phyloP scores from a whole-genome alignment of 2,329 filamentous ascomycete genomes.

The Fusarium beomiforme region DNA sequence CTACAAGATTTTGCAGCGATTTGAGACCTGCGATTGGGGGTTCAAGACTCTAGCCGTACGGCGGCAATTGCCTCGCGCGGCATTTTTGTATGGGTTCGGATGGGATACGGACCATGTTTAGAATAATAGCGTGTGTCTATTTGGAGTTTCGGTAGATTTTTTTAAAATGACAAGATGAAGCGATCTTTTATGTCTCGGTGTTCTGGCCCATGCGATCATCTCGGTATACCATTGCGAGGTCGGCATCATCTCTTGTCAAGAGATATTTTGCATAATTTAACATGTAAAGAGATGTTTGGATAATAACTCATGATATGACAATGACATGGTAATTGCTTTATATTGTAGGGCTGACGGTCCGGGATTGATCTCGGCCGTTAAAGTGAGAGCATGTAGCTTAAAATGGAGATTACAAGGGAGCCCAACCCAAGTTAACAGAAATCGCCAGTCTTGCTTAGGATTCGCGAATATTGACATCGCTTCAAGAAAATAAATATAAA shows the following conservation, averaged over 20 bases:
- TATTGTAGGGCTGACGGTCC: not conserved
- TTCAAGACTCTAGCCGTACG: not conserved
- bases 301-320: not conserved
- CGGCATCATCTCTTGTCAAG: too few species aligned
- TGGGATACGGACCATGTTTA: conserved; percentile 1
- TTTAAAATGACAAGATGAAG: not conserved
- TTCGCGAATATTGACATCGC: too few species aligned
- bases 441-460: too few species aligned
- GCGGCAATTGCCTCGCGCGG: not conserved
- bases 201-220: too few species aligned
- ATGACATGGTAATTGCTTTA: not conserved
- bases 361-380: not conserved
- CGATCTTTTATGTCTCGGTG: not conserved
- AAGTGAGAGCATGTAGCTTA: not conserved
- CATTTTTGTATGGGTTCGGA: not conserved
- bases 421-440: too few species aligned
- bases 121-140: conserved; percentile 18
- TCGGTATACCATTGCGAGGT: too few species aligned
- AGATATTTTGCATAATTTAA: too few species aligned
- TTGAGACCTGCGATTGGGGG: not conserved
- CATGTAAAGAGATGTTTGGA: too few species aligned
- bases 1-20: not conserved
- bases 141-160: conserved; percentile 13
- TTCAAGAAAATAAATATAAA: too few species aligned
- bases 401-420: not conserved